Percentiles rank a stretch among this genome's conserved stretches.
phyloP scores from a whole-genome alignment of 2,329 filamentous ascomycete genomes.

The Furcasterigmium furcatum region DNA sequence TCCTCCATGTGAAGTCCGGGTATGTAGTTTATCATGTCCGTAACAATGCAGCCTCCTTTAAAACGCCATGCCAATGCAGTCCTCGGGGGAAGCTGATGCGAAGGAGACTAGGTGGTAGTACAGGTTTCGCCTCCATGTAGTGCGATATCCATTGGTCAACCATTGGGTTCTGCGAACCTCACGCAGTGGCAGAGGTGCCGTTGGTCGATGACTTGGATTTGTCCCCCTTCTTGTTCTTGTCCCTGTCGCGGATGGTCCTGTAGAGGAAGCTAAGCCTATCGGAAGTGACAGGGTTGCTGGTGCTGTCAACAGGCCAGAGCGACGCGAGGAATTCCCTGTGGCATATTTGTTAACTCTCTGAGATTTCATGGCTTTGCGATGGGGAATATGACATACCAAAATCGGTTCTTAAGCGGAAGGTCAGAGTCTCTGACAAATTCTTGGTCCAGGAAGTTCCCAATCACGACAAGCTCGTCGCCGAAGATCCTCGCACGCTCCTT shows the following conservation, averaged over 20 bases:
- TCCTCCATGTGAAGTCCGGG: constrained; percentile 14
- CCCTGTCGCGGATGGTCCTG: constrained; percentile 30
- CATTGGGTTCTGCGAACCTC: too few species aligned
- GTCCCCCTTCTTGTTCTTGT: constrained; percentile 21
- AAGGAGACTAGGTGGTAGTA: neutral
- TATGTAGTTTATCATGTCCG: constrained; percentile 15
- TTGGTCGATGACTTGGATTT: constrained; percentile 10
- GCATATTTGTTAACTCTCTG: neutral
- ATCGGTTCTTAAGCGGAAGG: constrained; percentile 13
- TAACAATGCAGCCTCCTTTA: constrained; percentile 8
- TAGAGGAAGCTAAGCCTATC: constrained; percentile 42
- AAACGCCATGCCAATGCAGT: constrained; percentile 15
- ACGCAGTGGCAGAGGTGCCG: constrained; percentile 11
- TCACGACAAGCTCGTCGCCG: constrained; percentile 56
- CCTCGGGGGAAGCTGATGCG: neutral
- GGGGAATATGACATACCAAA: constrained; percentile 8
- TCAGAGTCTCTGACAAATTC: constrained; percentile 31
- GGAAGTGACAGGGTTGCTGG: constrained; percentile 39
- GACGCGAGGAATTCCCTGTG: constrained; percentile 40
- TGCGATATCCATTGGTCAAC: neutral
- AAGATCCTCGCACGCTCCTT: constrained; percentile 60
- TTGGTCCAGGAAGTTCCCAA: constrained; percentile 58
- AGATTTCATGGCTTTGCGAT: too few species aligned
- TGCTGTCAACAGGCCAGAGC: constrained; percentile 43
- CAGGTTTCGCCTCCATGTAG: neutral